Evolutionary conservation across 805 yeast genomes (phyloP).

Genomic region (Candida easanensis): DNA sequence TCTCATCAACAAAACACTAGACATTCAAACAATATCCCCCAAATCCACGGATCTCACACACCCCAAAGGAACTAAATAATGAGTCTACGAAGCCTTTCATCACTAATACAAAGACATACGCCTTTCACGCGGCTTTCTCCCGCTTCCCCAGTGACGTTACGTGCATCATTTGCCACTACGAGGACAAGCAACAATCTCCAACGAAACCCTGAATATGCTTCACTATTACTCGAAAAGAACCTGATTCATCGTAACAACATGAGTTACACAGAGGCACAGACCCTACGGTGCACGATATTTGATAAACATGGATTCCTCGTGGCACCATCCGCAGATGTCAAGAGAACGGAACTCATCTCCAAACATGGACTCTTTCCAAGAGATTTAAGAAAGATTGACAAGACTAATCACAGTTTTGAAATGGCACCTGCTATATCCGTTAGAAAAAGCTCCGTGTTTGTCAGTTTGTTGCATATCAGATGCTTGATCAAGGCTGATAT

Average conservation of each 20-base stretch:
- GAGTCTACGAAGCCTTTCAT: no score
- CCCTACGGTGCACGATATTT: slow-evolving; percentile 78
- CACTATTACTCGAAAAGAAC: slow-evolving; percentile 36
- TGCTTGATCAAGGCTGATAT: slow-evolving; percentile 71
- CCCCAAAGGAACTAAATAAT: no score
- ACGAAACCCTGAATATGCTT: slow-evolving; percentile 21
- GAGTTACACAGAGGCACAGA: slow-evolving; percentile 32
- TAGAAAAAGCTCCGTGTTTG: slow-evolving; percentile 64
- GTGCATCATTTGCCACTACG: not conserved
- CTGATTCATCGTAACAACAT: slow-evolving; percentile 34
- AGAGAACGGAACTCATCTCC: slow-evolving; percentile 66
- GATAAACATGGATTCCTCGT: slow-evolving; percentile 66
- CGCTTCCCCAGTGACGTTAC: not conserved
- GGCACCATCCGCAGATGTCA: slow-evolving; percentile 69
- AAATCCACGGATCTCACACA: no score
- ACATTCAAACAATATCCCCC: no score
- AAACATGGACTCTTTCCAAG: slow-evolving; percentile 82
- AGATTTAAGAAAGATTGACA: slow-evolving; percentile 86
- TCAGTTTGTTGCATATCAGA: slow-evolving; percentile 74
- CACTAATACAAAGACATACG: no score
- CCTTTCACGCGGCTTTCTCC: not conserved
- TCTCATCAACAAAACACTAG: no score
- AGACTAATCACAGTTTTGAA: slow-evolving; percentile 52
- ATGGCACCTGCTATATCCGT: slow-evolving; percentile 83
- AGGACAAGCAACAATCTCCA: not conserved